These are phyloP conservation scores for Phytophthora macrochlamydospora DNA, from an alignment of 352 stramenopile genomes.

Conservation along the genomic window DNA sequence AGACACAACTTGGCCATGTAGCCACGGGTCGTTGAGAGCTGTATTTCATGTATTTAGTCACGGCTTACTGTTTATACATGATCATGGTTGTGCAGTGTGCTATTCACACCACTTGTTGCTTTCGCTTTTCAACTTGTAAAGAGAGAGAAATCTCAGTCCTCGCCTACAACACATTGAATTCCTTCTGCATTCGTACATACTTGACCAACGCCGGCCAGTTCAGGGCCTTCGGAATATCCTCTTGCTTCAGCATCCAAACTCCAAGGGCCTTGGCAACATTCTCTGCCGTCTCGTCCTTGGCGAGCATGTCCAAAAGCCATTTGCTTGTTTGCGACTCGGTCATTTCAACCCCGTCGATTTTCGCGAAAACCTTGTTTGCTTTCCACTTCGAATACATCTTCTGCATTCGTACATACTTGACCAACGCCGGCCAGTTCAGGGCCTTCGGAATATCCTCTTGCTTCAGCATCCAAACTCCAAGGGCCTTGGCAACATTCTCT, in stretches of 20 bases:
- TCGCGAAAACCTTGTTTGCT: background rate
- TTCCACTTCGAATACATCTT: background rate
- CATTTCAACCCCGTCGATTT: background rate
- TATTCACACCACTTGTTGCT: no score
- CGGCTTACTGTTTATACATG: no score
- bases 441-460: no score
- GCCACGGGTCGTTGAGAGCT: background rate
- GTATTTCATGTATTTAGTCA: no score
- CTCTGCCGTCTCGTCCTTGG: background rate
- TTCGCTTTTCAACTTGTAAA: no score
- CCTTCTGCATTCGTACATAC: background rate
- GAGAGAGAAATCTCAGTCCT: no score
- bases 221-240: background rate
- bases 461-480: no score
- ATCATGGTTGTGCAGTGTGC: no score
- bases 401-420: background rate
- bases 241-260: background rate
- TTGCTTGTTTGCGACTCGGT: background rate
- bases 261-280: background rate
- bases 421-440: no score
- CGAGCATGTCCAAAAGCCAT: background rate
- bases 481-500: no score
- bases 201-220: background rate
- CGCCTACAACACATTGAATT: background rate
- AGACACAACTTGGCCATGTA: constrained; percentile 36